Evolutionary conservation across 2,329 filamentous ascomycete species (phyloP), one percentile per base, ranked within the genome.

Genomic region (Fusarium continuum): DNA sequence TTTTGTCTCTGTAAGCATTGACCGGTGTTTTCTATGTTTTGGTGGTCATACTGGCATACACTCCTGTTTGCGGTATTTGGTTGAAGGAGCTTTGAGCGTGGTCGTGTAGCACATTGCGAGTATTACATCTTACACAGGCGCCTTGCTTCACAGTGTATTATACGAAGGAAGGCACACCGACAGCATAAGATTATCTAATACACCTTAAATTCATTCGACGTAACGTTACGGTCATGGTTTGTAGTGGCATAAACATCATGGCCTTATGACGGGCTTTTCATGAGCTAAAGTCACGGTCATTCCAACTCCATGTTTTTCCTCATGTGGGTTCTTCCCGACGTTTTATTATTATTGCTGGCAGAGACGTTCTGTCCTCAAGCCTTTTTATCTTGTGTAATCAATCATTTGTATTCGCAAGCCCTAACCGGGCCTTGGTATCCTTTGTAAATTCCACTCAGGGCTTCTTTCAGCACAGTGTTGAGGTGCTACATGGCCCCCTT

Each of bases 1-100:
- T 45, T 64, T 43, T 50, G 62, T 65, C 58, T 61, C 25, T 49
- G 39, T 14, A 56, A 44, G 47, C 54, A 64, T 67, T 44, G 46
- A 19, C 49, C 25, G 54, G 50, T 64, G 54, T 64, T 57, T 41
- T 51, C 47, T 59, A 49, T 52, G 29, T 39, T 48, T 50, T 36
- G 32, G 34, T 38, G 34, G 40, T 40, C 23, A 45, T 65, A 29
- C 36, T 40, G 19, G 35, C 29, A 41, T 45, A 23, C 31, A 20
- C 25, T 20, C 25, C 40, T 41, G 26, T 17, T 17, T 25, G n/a
- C 73, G 17, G 14, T 20, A 9, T 34, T 10, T 19, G 29, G 17
- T n/a, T 16, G 7, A 8, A 22, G 22, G 25, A 25, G 25, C 11
- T 23, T 19, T 8, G 17, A 29, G 17, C 28, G 17, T 34, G 14